Base-by-base conservation (phyloP, 2,329 filamentous ascomycete genomes). In the Seiridium unicorne region DNA sequence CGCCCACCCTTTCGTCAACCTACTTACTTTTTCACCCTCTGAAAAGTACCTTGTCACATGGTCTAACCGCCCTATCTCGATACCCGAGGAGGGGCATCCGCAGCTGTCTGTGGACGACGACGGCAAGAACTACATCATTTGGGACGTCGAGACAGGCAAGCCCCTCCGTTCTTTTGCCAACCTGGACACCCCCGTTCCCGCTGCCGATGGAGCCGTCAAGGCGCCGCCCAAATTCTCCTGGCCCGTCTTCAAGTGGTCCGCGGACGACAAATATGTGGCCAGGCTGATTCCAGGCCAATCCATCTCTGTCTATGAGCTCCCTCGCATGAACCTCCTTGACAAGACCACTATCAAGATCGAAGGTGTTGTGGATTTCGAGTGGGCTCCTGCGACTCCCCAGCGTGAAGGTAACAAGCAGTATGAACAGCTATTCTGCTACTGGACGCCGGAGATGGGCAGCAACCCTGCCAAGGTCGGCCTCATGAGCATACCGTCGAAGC, bases 211-310 rank as follows among this genome's bases (percentile, higher is more conserved):
- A 62, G 81, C 86, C 36, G 79, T 85, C 65, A 96, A 96, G 83
- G 76, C 77, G 48, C 77, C 78, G 10, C 92, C 93, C 77, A 97
- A 97, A 85, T 88, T 96, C 69, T 91, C 95, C 72, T 99, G 95
- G 95, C 95, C 95, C 32, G 93, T 94, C 2, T 99, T 99, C 87
- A 99, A 99, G 81, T 99, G 95, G 95, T 98, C 95, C 36, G 83
- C 95, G 3, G 95, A 99, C 73, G 93, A 97, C 79, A 95, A 96
- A 77, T 99, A 97, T 74, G 93, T 98, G 63, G 95, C 95, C 31
- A 89, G 95, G 64, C 88, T 98, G 81, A 92, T 88, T 63, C 93
- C 92, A 65, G 91, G 90, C 66, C 87, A 93, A 67, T 92, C 91
- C 59, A 96, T 99, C 71, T 95, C 92, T 57, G 87, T 97, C 69